Base-by-base conservation (phyloP, 352 stramenopile species). In the Thalassiosira mediterranea region DNA sequence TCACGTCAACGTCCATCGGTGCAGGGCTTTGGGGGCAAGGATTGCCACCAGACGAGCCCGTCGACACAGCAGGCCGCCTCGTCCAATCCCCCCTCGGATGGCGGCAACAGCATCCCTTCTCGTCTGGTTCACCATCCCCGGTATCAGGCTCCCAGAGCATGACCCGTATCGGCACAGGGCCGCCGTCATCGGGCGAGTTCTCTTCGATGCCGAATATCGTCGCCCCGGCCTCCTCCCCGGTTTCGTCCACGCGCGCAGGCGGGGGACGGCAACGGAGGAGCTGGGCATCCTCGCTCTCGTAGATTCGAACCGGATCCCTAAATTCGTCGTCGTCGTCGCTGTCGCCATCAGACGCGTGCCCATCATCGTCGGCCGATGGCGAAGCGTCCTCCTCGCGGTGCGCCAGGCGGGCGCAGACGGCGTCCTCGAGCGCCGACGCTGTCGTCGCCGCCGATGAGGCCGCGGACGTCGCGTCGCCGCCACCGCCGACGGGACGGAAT, bases 21-120 rank as follows among this genome's bases (percentile, higher is more conserved):
- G 17, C 26, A 31, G 19, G 34, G 34, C 13, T 42, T 13, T 13
- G 13, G 7, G 34, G 34, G 13, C 13, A 7, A n/a, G n/a, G n/a
- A 13, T 42, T 13, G 34, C 7, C 34, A 13, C 34, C 34, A 13
- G 34, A 42, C 7, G 34, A 13, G 7, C 7, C 7, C 34, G 34
- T 13, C 34, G 34, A 42, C 7, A 13, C 34, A 13, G 15, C 0
- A 19, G 23, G 17, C 34, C 47, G 26, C 21, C 67, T 59, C 46
- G 23, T 54, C 75, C 75, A 83, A 19, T 51, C 56, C 34, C 58
- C 60, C 37, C 51, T 76, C 28, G 69, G 75, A 56, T 83, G 69
- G 1, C 46, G 31, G 57, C 73, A 82, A 44, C 57, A 72, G 47
- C 75, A 83, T 32, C 29, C 23, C 32, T 42, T 26, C n/a, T 67